Evolutionary conservation across 106 monocot genomes (phyloP), one percentile per base, ranked within the genome.

Genomic region (Phalaenopsis aphrodite): DNA sequence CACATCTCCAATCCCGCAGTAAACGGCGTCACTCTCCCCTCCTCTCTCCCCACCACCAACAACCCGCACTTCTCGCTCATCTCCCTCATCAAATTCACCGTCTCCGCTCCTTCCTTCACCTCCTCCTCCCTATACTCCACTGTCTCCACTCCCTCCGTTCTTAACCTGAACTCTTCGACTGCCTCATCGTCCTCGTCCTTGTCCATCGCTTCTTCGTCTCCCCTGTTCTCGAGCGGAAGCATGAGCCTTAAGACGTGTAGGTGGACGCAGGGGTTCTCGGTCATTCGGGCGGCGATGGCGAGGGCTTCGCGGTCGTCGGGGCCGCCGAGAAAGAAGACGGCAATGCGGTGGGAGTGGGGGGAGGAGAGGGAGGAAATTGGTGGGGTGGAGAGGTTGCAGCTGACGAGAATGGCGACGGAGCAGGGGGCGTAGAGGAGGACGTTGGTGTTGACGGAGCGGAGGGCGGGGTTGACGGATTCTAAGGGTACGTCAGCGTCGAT

Each of bases 281-380:
- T 84, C 91, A 95, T 84, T 42, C 88, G 82, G n/a, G 30, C 42
- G 24, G 78, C 86, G 43, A 86, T 73, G 8, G 91, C 79, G 6
- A 95, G 84, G 8, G 88, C 86, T 82, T 95, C 95, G 4, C 95
- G 86, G 82, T 95, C 93, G 78, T 95, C 93, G 2, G 56, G 57
- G 6, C 95, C 95, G 41, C 95, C 95, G 55, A 93, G 56, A 85
- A 93, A 95, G 84, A 89, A 83, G 11, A 89, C 84, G 1, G 72
- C 88, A 1, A 93, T 73, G 37, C 83, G 85, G 5, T 6, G 71
- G 21, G 74, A 55, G 47, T 82, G 81, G 39, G 15, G 4, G 69
- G 69, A 19, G 38, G 38, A 4, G 37, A 39, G 30, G 19, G 48
- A 5, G 10, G 19, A 42, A 12, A 52, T 52, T 52, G 52, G 52